Base-by-base conservation (phyloP, 176 grass and related monocot genomes). In the Phragmites australis region DNA sequence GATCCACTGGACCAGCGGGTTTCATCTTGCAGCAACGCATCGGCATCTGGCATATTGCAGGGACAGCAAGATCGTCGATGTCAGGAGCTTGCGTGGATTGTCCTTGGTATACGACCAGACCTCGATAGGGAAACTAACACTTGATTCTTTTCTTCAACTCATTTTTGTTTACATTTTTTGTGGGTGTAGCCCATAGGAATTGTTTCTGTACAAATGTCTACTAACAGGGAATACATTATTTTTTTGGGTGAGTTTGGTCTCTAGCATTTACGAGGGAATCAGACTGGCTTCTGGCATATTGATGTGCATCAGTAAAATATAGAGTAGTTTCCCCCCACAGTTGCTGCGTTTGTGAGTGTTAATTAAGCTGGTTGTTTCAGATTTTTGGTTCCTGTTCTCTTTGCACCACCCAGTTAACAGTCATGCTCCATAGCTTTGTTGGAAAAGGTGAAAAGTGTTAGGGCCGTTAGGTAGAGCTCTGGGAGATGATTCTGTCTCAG, bases 41-140 rank as follows among this genome's bases (percentile, higher is more conserved):
- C 9, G 75, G 13, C 48, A 80, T 41, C 70, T 83, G 56, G 55
- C 51, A 18, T 39, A n/a, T 16, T 49, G 39, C 70, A 78, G 68
- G 43, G 56, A 76, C 70, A 63, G 77, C 49, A 77, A 55, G 65
- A 40, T 32, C n/a, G 8, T 74, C 21, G 26, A 69, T 40, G 34
- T 34, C 52, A 21, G 32, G 55, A 50, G 74, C 43, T 75, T 79
- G 47, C 76, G 25, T 77, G 65, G 62, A 41, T 57, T 57, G 18
- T 23, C 42, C 68, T 56, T 8, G 7, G 71, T 70, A 63, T 77
- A 86, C 76, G 46, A 29, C 40, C 34, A 58, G 65, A 47, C 47
- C 37, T 86, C 54, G 9, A 86, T 77, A 90, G 75, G 75, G 21
- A 65, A 93, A 68, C 81, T 88, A 93, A 93, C 91, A 55, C 41